Percentiles rank a stretch among this genome's conserved stretches.
These are phyloP conservation scores for Camelina laxa DNA, from an alignment of 345 rosid species.

Conservation along the genomic window DNA sequence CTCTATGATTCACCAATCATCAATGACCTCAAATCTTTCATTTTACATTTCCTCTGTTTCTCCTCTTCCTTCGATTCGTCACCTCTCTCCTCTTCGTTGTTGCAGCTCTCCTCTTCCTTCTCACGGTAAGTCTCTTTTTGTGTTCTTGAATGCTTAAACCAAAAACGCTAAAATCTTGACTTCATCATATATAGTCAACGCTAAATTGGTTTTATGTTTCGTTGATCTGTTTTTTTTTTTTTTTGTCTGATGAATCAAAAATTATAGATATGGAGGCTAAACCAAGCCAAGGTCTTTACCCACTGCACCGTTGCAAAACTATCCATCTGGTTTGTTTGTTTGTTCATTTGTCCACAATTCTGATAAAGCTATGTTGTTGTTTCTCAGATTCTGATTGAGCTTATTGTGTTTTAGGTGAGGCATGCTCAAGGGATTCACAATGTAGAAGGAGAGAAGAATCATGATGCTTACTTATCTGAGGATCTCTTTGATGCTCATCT, in stretches of 20 bases:
- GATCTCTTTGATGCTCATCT: constrained; percentile 76
- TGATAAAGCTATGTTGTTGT: not conserved
- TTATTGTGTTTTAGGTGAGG: constrained; percentile 58
- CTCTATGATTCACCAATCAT: constrained; percentile 28
- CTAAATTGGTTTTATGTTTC: not conserved
- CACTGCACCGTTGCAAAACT: constrained; percentile 74
- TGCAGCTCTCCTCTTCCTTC: constrained; percentile 24
- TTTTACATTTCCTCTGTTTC: constrained; percentile 23
- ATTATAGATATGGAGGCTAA: constrained; percentile 55
- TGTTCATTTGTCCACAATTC: not conserved
- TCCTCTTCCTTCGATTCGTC: not conserved
- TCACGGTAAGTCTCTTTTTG: constrained; percentile 10
- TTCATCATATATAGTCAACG: not conserved
- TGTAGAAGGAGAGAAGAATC: constrained; percentile 70
- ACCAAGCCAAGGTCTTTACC: constrained; percentile 53
- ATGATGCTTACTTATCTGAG: constrained; percentile 57
- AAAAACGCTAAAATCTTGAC: not conserved
- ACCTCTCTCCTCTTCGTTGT: not conserved
- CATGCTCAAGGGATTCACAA: constrained; percentile 95
- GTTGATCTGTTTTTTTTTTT: not conserved
- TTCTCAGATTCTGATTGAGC: constrained; percentile 2
- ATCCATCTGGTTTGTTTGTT: constrained; percentile 68
- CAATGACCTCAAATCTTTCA: constrained; percentile 26
- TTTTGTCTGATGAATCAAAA: not conserved
- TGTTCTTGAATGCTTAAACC: not conserved